Evolutionary conservation across 2,329 filamentous ascomycete species (phyloP).

Genomic region (Blastomyces silverae): DNA sequence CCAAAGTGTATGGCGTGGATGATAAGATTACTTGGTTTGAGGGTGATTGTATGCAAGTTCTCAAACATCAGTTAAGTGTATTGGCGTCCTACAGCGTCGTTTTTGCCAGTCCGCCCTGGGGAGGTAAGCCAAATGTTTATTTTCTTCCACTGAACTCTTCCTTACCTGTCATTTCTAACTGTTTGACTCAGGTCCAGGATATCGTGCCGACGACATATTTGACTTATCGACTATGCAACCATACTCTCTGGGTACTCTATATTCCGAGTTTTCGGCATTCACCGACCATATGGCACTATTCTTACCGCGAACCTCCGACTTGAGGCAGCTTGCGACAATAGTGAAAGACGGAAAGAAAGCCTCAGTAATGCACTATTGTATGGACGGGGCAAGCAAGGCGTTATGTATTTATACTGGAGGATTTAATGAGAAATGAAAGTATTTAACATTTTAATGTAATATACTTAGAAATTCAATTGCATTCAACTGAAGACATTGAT

Average conservation of each 20-base stretch:
- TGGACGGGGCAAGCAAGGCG: slow-evolving; percentile 79
- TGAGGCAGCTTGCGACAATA: slow-evolving; percentile 64
- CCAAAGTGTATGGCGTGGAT: slow-evolving; percentile 70
- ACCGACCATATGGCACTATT: slow-evolving; percentile 62
- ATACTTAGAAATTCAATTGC: not conserved
- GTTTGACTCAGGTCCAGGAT: slow-evolving; percentile 50
- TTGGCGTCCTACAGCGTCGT: slow-evolving; percentile 51
- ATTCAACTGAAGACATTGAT: not conserved
- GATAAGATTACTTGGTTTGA: slow-evolving; percentile 77
- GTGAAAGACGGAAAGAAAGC: slow-evolving; percentile 50
- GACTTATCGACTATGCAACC: slow-evolving; percentile 81
- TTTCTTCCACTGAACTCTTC: not conserved
- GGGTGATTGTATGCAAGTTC: slow-evolving; percentile 75
- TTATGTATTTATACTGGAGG: slow-evolving; percentile 55
- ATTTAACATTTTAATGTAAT: not conserved
- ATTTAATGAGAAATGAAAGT: slow-evolving; percentile 7
- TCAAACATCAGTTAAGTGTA: slow-evolving; percentile 48
- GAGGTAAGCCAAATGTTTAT: slow-evolving; percentile 45
- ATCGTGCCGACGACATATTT: slow-evolving; percentile 63
- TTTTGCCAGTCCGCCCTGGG: slow-evolving; percentile 70
- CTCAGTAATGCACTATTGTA: slow-evolving; percentile 82
- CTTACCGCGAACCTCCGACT: slow-evolving; percentile 75
- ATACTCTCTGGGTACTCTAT: slow-evolving; percentile 62
- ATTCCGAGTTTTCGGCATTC: slow-evolving; percentile 52
- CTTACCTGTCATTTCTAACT: slow-evolving; percentile 13